A percentile compares a stretch with the other conserved stretches of the same genome.
These are phyloP conservation scores for Baorangia bicolor DNA, from an alignment of 768 basidiomycete species.

Conservation along the genomic window DNA sequence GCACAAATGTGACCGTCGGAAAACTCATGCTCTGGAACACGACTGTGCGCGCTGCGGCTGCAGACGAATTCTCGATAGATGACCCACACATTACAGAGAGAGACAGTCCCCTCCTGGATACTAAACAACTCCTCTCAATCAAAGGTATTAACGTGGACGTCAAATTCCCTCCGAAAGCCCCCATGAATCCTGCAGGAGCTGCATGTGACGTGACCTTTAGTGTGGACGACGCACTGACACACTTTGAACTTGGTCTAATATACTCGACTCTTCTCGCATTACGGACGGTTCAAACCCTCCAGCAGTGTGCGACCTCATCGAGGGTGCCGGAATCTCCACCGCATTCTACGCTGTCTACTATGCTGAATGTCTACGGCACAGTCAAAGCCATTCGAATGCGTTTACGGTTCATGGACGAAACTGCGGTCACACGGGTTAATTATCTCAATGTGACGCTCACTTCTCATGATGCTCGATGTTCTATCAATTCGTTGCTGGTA, in stretches of 20 bases:
- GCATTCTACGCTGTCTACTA: constrained; percentile 14
- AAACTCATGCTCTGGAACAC: constrained; percentile 47
- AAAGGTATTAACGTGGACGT: constrained; percentile 32
- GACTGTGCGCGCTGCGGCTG: constrained; percentile 58
- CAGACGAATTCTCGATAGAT: constrained; percentile 67
- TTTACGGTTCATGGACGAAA: constrained; percentile 48
- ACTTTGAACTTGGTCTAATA: constrained; percentile 61
- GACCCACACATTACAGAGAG: constrained; percentile 58
- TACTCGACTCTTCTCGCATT: constrained; percentile 69
- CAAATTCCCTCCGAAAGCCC: constrained; percentile 15
- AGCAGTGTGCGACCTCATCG: constrained; percentile 19
- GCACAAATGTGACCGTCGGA: constrained; percentile 42
- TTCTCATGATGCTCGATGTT: constrained; percentile 29
- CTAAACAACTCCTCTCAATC: constrained; percentile 46
- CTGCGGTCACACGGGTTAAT: constrained; percentile 39
- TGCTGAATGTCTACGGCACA: constrained; percentile 31
- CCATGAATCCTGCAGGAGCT: constrained; percentile 8
- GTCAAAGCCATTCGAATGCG: constrained; percentile 48
- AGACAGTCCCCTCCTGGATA: constrained; percentile 44
- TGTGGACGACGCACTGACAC: constrained; percentile 52
- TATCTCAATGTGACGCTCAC: constrained; percentile 21
- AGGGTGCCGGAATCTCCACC: constrained; percentile 17
- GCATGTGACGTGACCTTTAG: constrained; percentile 44
- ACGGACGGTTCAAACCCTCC: constrained; percentile 47
- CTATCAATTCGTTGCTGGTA: constrained; percentile 43